Evolutionary conservation across 257 asterid species (phyloP).

Genomic region (Solanum clarkiae): DNA sequence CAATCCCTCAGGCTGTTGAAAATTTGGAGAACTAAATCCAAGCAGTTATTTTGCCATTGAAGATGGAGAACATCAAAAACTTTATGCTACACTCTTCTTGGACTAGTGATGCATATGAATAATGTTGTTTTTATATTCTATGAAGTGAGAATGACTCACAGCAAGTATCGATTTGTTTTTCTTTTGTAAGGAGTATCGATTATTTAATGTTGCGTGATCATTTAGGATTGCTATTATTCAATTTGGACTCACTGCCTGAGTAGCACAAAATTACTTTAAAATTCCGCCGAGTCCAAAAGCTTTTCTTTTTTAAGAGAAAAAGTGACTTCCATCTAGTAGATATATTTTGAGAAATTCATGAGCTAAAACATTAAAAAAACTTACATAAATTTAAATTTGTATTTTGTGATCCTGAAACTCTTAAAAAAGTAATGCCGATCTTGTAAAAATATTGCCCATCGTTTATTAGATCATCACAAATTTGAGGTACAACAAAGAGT

Average conservation of each 20-base stretch:
- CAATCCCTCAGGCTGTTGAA: not conserved
- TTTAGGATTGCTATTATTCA: not conserved
- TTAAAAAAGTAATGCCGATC: rapidly evolving
- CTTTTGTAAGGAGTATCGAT: no score
- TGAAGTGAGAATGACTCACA: not conserved
- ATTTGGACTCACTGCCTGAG: not conserved
- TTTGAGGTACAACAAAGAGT: not conserved
- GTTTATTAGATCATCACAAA: no score
- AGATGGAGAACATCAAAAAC: not conserved
- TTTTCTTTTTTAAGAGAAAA: no score
- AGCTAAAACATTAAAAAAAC: no score
- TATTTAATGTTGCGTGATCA: no score
- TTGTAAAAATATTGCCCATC: no score
- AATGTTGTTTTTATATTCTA: not conserved
- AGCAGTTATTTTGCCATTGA: not conserved
- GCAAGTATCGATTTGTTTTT: no score
- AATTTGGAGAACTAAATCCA: not conserved
- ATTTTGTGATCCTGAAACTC: not conserved
- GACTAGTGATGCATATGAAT: not conserved
- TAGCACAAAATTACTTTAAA: no score
- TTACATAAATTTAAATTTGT: no score
- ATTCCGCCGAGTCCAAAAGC: not conserved
- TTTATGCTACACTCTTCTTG: not conserved
- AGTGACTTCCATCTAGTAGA: not conserved
- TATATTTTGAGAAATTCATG: no score